Base-by-base conservation (phyloP, 164 flowering plant species). In the Aristolochia californica region DNA sequence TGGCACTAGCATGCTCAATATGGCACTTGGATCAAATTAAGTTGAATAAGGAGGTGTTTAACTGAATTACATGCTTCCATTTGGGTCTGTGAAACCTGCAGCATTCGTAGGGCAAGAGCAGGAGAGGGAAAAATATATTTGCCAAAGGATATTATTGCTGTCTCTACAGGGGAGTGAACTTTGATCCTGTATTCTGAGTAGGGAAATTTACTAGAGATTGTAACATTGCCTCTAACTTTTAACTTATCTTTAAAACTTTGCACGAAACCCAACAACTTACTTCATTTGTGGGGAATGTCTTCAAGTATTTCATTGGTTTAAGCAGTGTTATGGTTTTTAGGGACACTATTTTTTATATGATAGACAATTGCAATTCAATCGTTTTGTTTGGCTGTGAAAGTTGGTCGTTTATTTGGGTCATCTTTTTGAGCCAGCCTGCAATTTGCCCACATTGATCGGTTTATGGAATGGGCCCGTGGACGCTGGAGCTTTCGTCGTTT, bases 261-360 rank as follows among this genome's bases (percentile, higher is more conserved):
- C 54, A 50, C 27, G 28, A 50, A 50, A 23, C 14, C 54, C 54
- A 2, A 50, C 54, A 50, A 8, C 54, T 50, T 50, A 50, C 27
- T 12, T 2, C 15, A 22, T 22, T 15, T 20, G 13, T 50, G 28
- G 54, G 1, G 54, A 27, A 26, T 50, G 27, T 2, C 14, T 50
- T 7, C 54, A 50, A 50, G 54, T 22, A 23, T 50, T 50, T 50
- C 54, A 50, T 20, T 50, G 54, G 54, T 50, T 50, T 23, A 50
- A 50, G 27, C 27, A 22, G 54, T 20, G 23, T 50, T 50, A 50
- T 50, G 54, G 54, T 50, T 50, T 14, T 10, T 50, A 11, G 54
- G 54, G 54, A 50, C n/a, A n/a, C n/a, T n/a, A n/a, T n/a, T n/a
- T n/a, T n/a, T n/a, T n/a, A n/a, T n/a, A n/a, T n/a, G n/a, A n/a